Percentiles rank a stretch among this genome's conserved stretches.
These are phyloP conservation scores for Aegilops umbellulata DNA, from an alignment of 176 grass and related monocot species.

Conservation along the genomic window DNA sequence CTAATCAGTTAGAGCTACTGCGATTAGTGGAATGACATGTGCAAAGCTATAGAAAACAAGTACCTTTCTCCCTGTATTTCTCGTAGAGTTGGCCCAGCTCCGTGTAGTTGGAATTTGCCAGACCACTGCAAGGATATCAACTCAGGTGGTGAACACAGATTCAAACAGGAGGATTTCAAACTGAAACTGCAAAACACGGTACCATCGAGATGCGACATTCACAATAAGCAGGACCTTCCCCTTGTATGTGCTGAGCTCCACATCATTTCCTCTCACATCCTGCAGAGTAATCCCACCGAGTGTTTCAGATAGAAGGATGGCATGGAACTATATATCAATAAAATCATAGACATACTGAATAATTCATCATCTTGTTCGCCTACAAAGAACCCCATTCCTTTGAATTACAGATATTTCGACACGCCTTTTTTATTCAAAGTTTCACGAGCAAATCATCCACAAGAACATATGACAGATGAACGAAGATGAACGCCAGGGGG, in stretches of 20 bases:
- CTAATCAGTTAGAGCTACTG: not conserved
- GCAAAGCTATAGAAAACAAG: not conserved
- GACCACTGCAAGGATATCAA: conserved; percentile 46
- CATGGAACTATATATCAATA: not conserved
- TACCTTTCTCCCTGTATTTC: conserved; percentile 54
- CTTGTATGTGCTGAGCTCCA: conserved; percentile 65
- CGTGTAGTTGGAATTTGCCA: conserved; percentile 57
- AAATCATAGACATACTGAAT: not conserved
- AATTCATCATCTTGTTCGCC: not conserved
- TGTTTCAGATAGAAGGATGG: not conserved
- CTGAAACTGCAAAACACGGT: not conserved
- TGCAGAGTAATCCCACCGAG: conserved; percentile 15
- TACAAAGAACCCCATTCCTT: too few species aligned
- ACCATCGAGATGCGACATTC: conserved; percentile 71
- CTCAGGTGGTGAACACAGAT: not conserved
- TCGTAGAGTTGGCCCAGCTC: conserved; percentile 45
- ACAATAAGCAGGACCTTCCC: conserved; percentile 68
- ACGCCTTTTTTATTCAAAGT: too few species aligned
- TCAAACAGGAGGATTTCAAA: not conserved
- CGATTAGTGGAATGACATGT: not conserved
- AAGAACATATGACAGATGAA: not conserved
- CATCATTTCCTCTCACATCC: conserved; percentile 57
- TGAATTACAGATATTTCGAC: too few species aligned
- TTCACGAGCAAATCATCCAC: not conserved
- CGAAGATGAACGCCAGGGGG: not conserved